Conservation (phyloP, 2,329 filamentous ascomycete genomes). For the Metarhizium album region DNA sequence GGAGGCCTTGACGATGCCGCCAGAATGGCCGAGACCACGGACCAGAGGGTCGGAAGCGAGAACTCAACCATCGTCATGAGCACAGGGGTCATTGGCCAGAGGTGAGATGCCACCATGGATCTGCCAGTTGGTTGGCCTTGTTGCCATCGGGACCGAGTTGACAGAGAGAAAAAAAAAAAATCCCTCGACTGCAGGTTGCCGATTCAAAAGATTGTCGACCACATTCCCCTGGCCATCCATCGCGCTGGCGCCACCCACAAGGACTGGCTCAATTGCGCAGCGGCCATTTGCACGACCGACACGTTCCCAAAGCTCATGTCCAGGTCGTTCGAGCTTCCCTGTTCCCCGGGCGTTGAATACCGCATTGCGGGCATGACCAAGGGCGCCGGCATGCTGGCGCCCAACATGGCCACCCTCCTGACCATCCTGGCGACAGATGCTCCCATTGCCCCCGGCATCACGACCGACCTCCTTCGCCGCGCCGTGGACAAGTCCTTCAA, state of each 20-base stretch:
- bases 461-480: conserved; percentile 59
- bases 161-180: too few species aligned
- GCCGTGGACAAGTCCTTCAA: conserved; percentile 86
- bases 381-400: conserved; percentile 97
- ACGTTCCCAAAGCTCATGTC: conserved; percentile 96
- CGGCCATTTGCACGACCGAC: conserved; percentile 95
- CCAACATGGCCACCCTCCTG: conserved; percentile 95
- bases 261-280: conserved; percentile 77
- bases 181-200: conserved; percentile 51
- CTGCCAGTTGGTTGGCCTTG: not conserved
- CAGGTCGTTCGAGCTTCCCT: conserved; percentile 72
- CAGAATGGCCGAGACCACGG: conserved; percentile 70
- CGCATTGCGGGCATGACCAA: conserved; percentile 91
- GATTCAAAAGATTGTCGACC: conserved; percentile 77
- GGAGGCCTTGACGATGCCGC: conserved; percentile 81
- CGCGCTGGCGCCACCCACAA: conserved; percentile 65
- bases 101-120: conserved; percentile 33
- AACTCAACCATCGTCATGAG: conserved; percentile 87
- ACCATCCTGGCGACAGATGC: conserved; percentile 89
- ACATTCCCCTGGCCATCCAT: conserved; percentile 66
- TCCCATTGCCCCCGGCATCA: conserved; percentile 56
- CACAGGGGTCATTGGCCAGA: conserved; percentile 93
- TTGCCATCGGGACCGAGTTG: conserved; percentile 2
- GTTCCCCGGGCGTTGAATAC: conserved; percentile 65
- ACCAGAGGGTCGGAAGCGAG: conserved; percentile 43